Base-by-base conservation (phyloP, 2,329 filamentous ascomycete genomes). In the Leptographium wingfieldii region DNA sequence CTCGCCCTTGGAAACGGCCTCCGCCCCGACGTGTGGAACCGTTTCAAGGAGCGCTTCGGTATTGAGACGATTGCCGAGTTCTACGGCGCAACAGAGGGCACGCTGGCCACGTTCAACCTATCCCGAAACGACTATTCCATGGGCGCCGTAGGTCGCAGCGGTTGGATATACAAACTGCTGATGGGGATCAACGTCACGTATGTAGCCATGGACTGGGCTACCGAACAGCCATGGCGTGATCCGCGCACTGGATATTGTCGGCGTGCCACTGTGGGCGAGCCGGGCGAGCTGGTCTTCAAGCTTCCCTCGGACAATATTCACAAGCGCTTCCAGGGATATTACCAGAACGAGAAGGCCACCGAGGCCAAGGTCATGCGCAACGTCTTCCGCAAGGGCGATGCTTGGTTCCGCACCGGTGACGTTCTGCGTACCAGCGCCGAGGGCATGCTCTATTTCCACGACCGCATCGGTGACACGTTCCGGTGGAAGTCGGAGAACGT, bases 401-500 rank as follows among this genome's bases (percentile, higher is more conserved):
- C 83, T 0, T 95, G 84, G 77, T 95, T 91, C 76, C 83, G 90
- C 29, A 87, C 88, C 0, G 91, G 91, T n/a, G 91, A 96, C 67
- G 79, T 94, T 22, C 74, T 94, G 38, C 79, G 84, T n/a, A 81
- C 80, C 73, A 87, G 91, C 64, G 61, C 63, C 1, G 84, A 94
- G 60, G 89, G 90, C 5, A 77, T 85, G 3, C 81, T 85, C 69
- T 94, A 80, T 75, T 96, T 96, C 73, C 83, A 85, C 60, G 91
- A 96, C 72, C 84, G 87, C 55, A 86, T 90, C 63, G 87, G 87
- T 59, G 87, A 90, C 68, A 90, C 87, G 0, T 90, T 86, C 73
- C 81, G 87, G 56, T 90, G 87, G 87, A 90, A 94, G 74, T 85
- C 84, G 57, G 88, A 92, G 71, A 92, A 92, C 66, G 87, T 92